Percentiles rank a stretch among this genome's conserved stretches.
Conservation (phyloP, 352 stramenopile genomes). For the Phytophthora sp. region DNA sequence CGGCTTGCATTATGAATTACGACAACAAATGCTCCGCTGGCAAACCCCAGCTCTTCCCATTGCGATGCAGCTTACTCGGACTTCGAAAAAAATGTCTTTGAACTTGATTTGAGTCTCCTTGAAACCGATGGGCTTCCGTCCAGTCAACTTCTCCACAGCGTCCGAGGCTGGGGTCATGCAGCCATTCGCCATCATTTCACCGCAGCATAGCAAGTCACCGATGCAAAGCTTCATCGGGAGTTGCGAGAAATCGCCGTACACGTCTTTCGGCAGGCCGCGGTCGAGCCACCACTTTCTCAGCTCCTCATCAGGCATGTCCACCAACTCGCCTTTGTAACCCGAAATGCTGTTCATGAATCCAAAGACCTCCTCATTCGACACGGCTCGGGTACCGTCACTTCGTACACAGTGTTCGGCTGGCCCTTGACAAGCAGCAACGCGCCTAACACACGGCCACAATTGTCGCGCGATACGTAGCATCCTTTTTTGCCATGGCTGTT, state of each 20-base stretch:
- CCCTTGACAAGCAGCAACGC: constrained; percentile 6
- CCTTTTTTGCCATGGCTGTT: constrained; percentile 19
- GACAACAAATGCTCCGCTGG: no score
- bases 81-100: constrained; percentile 20
- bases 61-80: constrained; percentile 5
- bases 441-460: constrained; percentile 8
- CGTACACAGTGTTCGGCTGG: constrained; percentile 21
- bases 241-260: constrained; percentile 23
- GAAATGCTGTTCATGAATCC: constrained; percentile 11
- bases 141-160: constrained; percentile 19
- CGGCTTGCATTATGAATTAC: no score
- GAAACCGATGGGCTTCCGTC: constrained; percentile 7
- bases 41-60: no score
- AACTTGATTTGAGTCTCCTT: constrained; percentile 21
- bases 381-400: constrained; percentile 9
- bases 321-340: constrained; percentile 11
- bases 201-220: constrained; percentile 16
- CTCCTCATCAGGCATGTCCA: constrained; percentile 20
- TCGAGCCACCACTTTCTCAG: constrained; percentile 20
- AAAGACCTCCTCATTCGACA: constrained; percentile 15
- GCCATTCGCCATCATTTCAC: constrained; percentile 17
- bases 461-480: constrained; percentile 24
- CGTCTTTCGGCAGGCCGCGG: constrained; percentile 11
- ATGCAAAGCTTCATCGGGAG: constrained; percentile 26
- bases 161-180: constrained; percentile 15